phyloP scores from a whole-genome alignment of 2,329 filamentous ascomycete species.

The Byssochlamys sp. region DNA sequence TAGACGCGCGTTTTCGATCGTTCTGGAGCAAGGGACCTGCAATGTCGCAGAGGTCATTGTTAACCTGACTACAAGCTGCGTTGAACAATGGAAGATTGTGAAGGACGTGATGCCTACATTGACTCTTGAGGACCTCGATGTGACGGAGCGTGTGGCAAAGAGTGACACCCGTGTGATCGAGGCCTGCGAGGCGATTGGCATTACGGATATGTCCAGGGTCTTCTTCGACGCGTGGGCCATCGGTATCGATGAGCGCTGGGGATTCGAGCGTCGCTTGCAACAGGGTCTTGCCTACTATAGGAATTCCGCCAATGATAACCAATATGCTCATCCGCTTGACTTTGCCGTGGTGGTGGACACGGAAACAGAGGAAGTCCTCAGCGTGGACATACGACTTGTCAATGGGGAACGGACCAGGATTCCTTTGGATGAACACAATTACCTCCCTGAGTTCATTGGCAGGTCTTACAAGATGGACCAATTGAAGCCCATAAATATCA shows the following conservation, averaged over 20 bases:
- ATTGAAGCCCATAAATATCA: slow-evolving; percentile 78
- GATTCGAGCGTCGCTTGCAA: slow-evolving; percentile 67
- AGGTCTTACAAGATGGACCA: slow-evolving; percentile 60
- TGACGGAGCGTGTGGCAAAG: slow-evolving; percentile 42
- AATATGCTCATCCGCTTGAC: slow-evolving; percentile 84
- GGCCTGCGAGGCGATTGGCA: slow-evolving; percentile 74
- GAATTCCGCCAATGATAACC: slow-evolving; percentile 74
- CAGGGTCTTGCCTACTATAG: slow-evolving; percentile 95
- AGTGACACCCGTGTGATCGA: slow-evolving; percentile 46
- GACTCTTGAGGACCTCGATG: slow-evolving; percentile 60
- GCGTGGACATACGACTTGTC: slow-evolving; percentile 72
- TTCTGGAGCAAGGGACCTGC: slow-evolving; percentile 31
- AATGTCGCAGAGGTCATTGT: slow-evolving; percentile 20
- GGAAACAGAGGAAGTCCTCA: slow-evolving; percentile 63
- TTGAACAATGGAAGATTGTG: slow-evolving; percentile 26
- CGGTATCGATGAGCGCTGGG: slow-evolving; percentile 83
- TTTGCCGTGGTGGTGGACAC: slow-evolving; percentile 88
- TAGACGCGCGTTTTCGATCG: slow-evolving; percentile 37
- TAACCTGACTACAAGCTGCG: slow-evolving; percentile 16
- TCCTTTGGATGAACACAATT: slow-evolving; percentile 62
- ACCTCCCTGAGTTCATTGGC: slow-evolving; percentile 64
- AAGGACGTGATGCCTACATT: slow-evolving; percentile 39
- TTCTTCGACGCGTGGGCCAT: slow-evolving; percentile 96
- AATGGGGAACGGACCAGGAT: slow-evolving; percentile 65
- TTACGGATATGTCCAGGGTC: slow-evolving; percentile 88